Evolutionary conservation across 2,329 filamentous ascomycete species (phyloP), one percentile per base, ranked within the genome.

Genomic region (Epichloe baconii): DNA sequence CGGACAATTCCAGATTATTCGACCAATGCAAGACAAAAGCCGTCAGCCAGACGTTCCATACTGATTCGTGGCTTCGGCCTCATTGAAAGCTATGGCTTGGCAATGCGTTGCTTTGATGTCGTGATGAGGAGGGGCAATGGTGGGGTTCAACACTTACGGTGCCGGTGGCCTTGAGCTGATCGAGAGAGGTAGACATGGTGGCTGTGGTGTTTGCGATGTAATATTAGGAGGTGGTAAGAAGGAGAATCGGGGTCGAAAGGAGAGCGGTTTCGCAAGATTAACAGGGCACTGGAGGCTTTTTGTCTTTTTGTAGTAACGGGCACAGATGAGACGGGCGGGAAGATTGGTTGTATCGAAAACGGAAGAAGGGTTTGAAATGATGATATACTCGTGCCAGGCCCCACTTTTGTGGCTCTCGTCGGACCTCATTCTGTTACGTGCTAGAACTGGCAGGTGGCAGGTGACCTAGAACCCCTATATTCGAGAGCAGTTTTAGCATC

Each of bases 111-210:
- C 19, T 17, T 21, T 6, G 26, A 17, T 15, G 40, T 19, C 21
- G 38, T 43, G 46, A 63, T 38, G 44, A 52, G 21, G 64, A 64
- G 64, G 66, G 64, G 64, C 59, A 59, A 52, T 55, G 55, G 56
- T 58, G 56, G 60, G 62, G 57, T 58, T 54, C 50, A 46, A 19
- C 46, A 86, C 88, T 73, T 79, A 95, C 89, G 67, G 93, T 98
- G 84, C 93, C 93, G 69, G 85, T 73, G 77, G 88, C 83, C 81
- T 98, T 98, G 71, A 98, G 82, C 77, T 97, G 90, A 64, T 97
- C 93, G 64, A 98, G 86, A 72, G 90, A 88, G 72, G 76, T 85
- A 72, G 88, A 73, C 90, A 96, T 96, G 59, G 49, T 66, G 57
- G 37, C 31, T 44, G 41, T 49, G 37, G 19, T 43, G 15, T 47